Conservation (phyloP, 2,329 filamentous ascomycete genomes). For the Trematosphaeria pertusa region DNA sequence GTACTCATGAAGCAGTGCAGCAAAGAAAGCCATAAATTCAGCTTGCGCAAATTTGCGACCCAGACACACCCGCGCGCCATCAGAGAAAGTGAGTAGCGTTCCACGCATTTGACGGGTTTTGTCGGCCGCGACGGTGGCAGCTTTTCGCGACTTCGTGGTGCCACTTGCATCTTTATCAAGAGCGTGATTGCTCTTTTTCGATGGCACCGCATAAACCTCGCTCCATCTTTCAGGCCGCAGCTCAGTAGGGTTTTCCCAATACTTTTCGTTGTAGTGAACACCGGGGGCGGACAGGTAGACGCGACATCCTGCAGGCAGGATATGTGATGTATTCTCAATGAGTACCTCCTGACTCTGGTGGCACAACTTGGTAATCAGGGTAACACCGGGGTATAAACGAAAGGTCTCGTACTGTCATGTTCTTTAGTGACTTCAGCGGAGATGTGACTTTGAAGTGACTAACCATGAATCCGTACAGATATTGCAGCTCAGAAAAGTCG, state of each 20-base stretch:
- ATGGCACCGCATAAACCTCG: too few species aligned
- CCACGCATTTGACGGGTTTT: neutral
- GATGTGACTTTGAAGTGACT: neutral
- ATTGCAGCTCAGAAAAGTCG: slow-evolving; percentile 4
- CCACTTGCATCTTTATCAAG: too few species aligned
- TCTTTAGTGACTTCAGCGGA: neutral
- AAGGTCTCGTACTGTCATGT: slow-evolving; percentile 3
- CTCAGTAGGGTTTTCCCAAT: neutral
- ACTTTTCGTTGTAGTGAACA: neutral
- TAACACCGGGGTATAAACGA: slow-evolving; percentile 4
- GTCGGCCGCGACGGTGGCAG: neutral
- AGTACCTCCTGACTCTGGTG: neutral
- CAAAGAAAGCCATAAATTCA: slow-evolving; percentile 38
- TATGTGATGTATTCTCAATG: too few species aligned
- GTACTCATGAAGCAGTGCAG: slow-evolving; percentile 16
- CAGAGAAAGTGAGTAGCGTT: slow-evolving; percentile 32
- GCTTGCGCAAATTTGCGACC: slow-evolving; percentile 42
- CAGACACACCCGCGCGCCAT: slow-evolving; percentile 33
- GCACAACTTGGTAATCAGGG: neutral
- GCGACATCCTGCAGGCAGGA: slow-evolving; percentile 1
- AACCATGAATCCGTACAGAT: slow-evolving; percentile 4
- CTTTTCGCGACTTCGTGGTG: too few species aligned
- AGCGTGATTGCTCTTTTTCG: too few species aligned
- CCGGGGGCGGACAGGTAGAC: neutral
- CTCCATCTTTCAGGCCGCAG: neutral